Evolutionary conservation across 2,329 filamentous ascomycete genomes (phyloP).

Genomic region (Cercospora nicotianae): DNA sequence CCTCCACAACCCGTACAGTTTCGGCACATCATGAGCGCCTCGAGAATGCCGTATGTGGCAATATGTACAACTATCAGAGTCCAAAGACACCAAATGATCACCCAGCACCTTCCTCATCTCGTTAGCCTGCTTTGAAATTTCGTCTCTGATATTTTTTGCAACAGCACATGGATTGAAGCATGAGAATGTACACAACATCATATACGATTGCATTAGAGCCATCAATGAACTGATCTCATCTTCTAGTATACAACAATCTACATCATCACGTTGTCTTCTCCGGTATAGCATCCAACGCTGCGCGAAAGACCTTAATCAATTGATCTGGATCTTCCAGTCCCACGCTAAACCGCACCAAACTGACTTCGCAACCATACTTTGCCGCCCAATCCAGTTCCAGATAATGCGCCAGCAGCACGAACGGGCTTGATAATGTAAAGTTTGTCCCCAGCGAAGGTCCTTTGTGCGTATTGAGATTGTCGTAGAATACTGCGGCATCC

Average conservation of each 20-base stretch:
- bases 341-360: conserved; percentile 82
- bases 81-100: neutral
- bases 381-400: conserved; percentile 87
- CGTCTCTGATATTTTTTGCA: no score
- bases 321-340: conserved; percentile 77
- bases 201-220: neutral
- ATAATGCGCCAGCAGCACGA: conserved; percentile 89
- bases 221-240: neutral
- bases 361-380: conserved; percentile 74
- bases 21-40: neutral
- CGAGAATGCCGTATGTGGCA: neutral
- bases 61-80: neutral
- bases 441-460: conserved; percentile 95
- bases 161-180: neutral
- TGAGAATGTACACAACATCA: neutral
- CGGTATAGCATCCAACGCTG: conserved; percentile 3
- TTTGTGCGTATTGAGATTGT: conserved; percentile 83
- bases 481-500: conserved; percentile 79
- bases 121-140: neutral
- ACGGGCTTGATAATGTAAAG: conserved; percentile 84
- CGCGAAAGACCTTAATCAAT: conserved; percentile 60
- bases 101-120: neutral
- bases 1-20: neutral
- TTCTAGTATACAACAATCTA: neutral
- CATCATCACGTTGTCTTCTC: neutral